Percentiles rank a stretch among this genome's conserved stretches.
Evolutionary conservation across 257 asterid species (phyloP).

Genomic region (Salvia miltiorrhiza): DNA sequence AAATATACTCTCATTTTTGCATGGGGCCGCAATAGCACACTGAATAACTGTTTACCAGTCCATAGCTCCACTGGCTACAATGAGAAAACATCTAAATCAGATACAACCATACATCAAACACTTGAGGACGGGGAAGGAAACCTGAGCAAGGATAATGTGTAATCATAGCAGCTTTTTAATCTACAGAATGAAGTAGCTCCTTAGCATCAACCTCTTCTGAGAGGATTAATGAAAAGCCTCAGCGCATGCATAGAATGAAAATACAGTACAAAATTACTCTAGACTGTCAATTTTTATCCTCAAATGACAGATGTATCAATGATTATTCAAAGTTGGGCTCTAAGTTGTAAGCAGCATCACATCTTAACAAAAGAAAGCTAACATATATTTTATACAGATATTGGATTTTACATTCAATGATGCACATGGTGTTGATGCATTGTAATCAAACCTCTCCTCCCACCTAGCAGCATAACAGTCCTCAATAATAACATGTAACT

Average conservation of each 20-base stretch:
- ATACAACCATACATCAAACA: conserved; percentile 5
- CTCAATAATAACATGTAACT: not conserved
- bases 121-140: not conserved
- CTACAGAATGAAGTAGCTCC: conserved; percentile 11
- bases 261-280: not conserved
- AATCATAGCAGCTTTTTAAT: not conserved
- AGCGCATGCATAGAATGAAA: not conserved
- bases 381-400: not conserved
- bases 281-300: not conserved
- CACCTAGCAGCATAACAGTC: not conserved
- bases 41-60: conserved; percentile 93
- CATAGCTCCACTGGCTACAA: conserved; percentile 93
- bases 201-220: conserved; percentile 18
- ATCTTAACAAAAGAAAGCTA: not conserved
- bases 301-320: not conserved
- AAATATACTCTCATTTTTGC: conserved; percentile 72
- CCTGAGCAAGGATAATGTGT: conserved; percentile 15
- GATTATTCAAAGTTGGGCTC: not conserved
- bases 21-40: conserved; percentile 73
- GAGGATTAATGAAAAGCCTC: not conserved
- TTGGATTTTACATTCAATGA: not conserved
- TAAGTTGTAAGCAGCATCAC: conserved; percentile 7
- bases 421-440: not conserved
- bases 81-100: conserved; percentile 12
- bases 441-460: not conserved